phyloP scores from a whole-genome alignment of 2,329 filamentous ascomycete species.

The Botrytis hyacinthi region DNA sequence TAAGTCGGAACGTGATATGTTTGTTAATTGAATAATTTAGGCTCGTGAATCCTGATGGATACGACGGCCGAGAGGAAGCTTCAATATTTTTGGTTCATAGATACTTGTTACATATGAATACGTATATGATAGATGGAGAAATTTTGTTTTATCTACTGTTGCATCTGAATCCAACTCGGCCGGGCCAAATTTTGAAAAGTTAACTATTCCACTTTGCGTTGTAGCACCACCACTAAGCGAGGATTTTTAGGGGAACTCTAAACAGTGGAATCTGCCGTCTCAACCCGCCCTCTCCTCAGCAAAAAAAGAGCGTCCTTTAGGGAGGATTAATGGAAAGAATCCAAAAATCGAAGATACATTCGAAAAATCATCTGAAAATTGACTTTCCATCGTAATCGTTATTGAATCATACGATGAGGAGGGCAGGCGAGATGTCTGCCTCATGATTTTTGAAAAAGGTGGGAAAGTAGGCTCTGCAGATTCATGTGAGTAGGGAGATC shows the following conservation, averaged over 20 bases:
- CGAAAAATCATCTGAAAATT: not conserved
- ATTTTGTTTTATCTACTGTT: not conserved
- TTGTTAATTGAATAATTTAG: rapidly evolving
- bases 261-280: not conserved
- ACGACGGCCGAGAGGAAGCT: not conserved
- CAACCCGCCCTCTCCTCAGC: not conserved
- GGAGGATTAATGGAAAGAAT: not conserved
- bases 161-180: not conserved
- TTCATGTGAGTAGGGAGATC: not conserved
- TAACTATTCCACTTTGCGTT: not conserved
- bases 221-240: not conserved
- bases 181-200: not conserved
- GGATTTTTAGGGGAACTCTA: not conserved
- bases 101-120: not conserved
- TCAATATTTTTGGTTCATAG: not conserved
- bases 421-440: not conserved
- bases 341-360: not conserved
- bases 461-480: not conserved
- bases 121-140: rapidly evolving
- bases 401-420: not conserved
- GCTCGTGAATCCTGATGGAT: not conserved
- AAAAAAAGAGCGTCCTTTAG: not conserved
- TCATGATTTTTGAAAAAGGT: not conserved
- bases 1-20: not conserved
- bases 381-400: not conserved